These are phyloP conservation scores for Lactarius hengduanensis DNA, from an alignment of 768 basidiomycete genomes.

Conservation along the genomic window DNA sequence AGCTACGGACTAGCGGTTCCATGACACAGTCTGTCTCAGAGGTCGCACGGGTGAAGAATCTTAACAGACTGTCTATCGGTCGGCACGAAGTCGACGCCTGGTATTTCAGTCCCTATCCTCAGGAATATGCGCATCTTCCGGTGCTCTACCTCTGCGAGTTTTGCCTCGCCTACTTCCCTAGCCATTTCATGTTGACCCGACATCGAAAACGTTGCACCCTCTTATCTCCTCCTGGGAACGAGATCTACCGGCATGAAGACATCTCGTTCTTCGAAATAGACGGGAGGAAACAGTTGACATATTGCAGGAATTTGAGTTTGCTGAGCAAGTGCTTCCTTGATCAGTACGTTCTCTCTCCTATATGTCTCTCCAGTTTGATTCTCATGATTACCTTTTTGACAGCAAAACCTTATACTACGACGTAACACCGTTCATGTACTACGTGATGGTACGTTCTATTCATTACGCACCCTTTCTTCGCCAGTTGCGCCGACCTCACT, in stretches of 20 bases:
- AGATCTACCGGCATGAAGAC: constrained; percentile 97
- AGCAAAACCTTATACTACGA: constrained; percentile 99
- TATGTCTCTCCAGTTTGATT: constrained; percentile 3
- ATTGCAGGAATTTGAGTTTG: constrained; percentile 95
- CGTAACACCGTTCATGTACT: constrained; percentile 99
- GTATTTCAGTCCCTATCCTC: constrained; percentile 99
- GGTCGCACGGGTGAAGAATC: constrained; percentile 96
- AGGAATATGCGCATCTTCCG: constrained; percentile 95
- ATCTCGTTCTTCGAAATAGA: constrained; percentile 99
- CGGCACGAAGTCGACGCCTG: constrained; percentile 98
- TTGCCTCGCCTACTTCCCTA: constrained; percentile 91
- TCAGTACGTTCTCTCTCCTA: constrained; percentile 63
- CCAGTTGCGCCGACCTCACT: constrained; percentile 6
- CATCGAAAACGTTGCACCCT: constrained; percentile 91
- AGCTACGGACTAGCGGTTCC: constrained; percentile 93
- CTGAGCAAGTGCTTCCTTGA: constrained; percentile 98
- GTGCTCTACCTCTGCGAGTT: constrained; percentile 98
- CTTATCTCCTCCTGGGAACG: constrained; percentile 95
- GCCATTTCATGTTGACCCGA: constrained; percentile 84
- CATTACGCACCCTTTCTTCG: neutral
- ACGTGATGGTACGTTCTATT: constrained; percentile 77
- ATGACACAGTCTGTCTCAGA: constrained; percentile 99
- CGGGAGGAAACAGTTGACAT: constrained; percentile 91
- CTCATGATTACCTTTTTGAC: constrained; percentile 15
- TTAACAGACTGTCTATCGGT: constrained; percentile 95